A percentile compares a stretch with the other conserved stretches of the same genome.
Evolutionary conservation across 306 rosid genomes (phyloP).

Genomic region (Gastrolobium bilobum): DNA sequence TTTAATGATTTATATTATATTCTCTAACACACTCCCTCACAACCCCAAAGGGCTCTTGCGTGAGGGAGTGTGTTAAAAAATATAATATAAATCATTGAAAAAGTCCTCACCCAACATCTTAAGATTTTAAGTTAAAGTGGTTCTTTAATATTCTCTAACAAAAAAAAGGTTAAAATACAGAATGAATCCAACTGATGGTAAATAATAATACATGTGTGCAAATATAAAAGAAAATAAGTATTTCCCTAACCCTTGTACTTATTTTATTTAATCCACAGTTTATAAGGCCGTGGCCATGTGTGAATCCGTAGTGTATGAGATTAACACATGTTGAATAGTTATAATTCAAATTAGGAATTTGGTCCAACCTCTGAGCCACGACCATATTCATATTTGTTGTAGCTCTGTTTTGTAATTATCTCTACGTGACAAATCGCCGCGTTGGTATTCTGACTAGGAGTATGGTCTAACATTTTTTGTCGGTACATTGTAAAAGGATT

Average conservation of each 20-base stretch:
- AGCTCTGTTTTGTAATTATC: background rate
- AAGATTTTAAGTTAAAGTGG: too few relatives aligned
- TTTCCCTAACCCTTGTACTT: background rate
- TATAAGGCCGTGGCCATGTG: background rate
- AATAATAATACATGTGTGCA: too few relatives aligned
- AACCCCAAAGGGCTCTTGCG: too few relatives aligned
- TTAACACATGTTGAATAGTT: constrained; percentile 7
- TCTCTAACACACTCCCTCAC: too few relatives aligned
- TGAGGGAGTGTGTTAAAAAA: too few relatives aligned
- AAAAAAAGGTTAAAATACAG: too few relatives aligned
- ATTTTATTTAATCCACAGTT: background rate
- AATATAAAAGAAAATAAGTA: too few relatives aligned
- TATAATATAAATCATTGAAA: too few relatives aligned
- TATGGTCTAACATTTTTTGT: background rate
- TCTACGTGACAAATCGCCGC: background rate
- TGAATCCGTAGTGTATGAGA: constrained; percentile 18
- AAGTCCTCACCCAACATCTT: too few relatives aligned
- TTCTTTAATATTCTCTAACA: too few relatives aligned
- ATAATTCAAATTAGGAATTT: background rate
- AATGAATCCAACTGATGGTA: too few relatives aligned
- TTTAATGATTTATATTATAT: too few relatives aligned
- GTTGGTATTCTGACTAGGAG: background rate
- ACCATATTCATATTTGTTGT: background rate
- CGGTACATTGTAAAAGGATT: background rate
- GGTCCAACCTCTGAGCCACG: background rate